Evolutionary conservation across 352 stramenopile species (phyloP).

Genomic region (Pythium aphanidermatum): DNA sequence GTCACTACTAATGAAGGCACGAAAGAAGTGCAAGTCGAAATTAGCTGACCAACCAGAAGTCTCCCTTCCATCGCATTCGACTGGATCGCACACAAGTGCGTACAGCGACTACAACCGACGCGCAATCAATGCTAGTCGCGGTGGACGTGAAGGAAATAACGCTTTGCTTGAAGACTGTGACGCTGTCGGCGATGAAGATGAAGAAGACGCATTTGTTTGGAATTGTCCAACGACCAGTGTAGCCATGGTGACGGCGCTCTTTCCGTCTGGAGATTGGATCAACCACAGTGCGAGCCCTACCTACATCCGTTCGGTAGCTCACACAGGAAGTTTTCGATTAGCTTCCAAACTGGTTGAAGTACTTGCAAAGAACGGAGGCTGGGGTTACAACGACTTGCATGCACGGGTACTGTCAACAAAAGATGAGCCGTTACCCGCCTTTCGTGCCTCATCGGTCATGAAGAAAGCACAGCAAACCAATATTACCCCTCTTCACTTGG

Average conservation of each 20-base stretch:
- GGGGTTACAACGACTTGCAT: constrained; percentile 62
- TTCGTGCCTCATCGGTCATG: constrained; percentile 52
- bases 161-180: constrained; percentile 45
- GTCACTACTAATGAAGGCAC: constrained; percentile 37
- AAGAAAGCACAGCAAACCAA: constrained; percentile 60
- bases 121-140: constrained; percentile 75
- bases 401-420: constrained; percentile 40
- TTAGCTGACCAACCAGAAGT: constrained; percentile 39
- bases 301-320: constrained; percentile 29
- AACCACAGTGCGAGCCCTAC: constrained; percentile 24
- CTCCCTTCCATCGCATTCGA: constrained; percentile 61
- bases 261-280: constrained; percentile 50
- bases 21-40: constrained; percentile 29
- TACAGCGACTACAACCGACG: constrained; percentile 81
- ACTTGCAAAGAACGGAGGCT: constrained; percentile 39
- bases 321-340: constrained; percentile 37
- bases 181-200: background rate
- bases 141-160: constrained; percentile 75
- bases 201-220: constrained; percentile 39
- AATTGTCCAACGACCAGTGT: constrained; percentile 32
- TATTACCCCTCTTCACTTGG: constrained; percentile 61
- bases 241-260: constrained; percentile 60
- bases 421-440: constrained; percentile 34
- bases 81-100: constrained; percentile 64
- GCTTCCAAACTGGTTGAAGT: constrained; percentile 48